phyloP scores from a whole-genome alignment of 331 rosid genomes.

The Arachis monticola region DNA sequence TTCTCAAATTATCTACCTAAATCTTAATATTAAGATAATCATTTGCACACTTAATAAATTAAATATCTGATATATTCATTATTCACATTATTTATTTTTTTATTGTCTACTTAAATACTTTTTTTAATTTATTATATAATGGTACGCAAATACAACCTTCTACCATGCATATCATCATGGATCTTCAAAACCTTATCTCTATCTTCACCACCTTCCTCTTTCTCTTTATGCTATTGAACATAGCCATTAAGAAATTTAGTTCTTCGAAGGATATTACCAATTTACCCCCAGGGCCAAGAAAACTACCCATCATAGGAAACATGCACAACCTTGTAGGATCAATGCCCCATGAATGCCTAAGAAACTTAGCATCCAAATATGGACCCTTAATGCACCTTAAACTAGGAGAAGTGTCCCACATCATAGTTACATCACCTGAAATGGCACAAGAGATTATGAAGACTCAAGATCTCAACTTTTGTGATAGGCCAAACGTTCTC shows the following conservation, averaged over 20 bases:
- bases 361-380: slow-evolving; percentile 11
- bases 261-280: background rate
- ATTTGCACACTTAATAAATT: no score
- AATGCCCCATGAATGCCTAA: slow-evolving; percentile 9
- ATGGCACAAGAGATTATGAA: slow-evolving; percentile 40
- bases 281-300: slow-evolving; percentile 52
- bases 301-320: slow-evolving; percentile 54
- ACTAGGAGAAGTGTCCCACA: slow-evolving; percentile 45
- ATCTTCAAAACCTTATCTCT: no score
- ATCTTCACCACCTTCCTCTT: background rate
- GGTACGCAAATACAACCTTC: no score
- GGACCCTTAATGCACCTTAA: slow-evolving; percentile 43
- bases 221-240: slow-evolving; percentile 10
- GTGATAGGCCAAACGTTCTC: slow-evolving; percentile 40
- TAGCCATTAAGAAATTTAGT: background rate
- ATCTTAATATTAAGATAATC: no score
- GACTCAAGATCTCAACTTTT: slow-evolving; percentile 44
- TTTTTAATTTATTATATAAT: no score
- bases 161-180: no score
- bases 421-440: slow-evolving; percentile 37
- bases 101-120: no score
- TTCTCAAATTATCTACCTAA: no score
- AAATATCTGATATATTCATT: no score
- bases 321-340: slow-evolving; percentile 39
- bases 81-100: no score